phyloP scores from a whole-genome alignment of 345 rosid genomes.

The Rhizophora apiculata region DNA sequence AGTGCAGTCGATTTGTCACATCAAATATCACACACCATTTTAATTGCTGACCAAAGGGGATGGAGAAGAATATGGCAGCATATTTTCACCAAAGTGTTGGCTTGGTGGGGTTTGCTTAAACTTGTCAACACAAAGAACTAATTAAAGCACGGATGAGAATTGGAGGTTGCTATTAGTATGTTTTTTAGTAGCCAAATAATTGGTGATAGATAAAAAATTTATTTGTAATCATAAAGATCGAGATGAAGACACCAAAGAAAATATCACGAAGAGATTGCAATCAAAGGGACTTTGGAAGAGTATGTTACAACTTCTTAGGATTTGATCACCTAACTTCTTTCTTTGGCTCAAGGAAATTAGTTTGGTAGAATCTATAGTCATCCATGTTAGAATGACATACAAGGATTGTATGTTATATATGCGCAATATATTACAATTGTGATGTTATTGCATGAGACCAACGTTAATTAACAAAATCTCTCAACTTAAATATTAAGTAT shows the following conservation, averaged over 20 bases:
- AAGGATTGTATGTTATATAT: neutral
- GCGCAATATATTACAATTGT: neutral
- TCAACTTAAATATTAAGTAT: neutral
- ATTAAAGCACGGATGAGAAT: neutral
- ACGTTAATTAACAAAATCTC: neutral
- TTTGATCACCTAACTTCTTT: neutral
- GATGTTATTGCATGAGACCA: neutral
- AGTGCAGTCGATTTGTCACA: too few relatives aligned
- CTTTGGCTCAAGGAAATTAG: neutral
- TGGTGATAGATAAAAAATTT: too few relatives aligned
- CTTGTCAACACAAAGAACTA: neutral
- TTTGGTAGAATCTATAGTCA: neutral
- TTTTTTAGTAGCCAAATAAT: too few relatives aligned
- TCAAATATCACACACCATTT: too few relatives aligned
- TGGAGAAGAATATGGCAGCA: neutral
- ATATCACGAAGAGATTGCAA: too few relatives aligned
- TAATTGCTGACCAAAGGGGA: neutral
- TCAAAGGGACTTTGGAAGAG: neutral
- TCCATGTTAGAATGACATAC: neutral
- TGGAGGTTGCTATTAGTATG: neutral
- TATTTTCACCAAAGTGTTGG: neutral
- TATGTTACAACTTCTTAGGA: neutral
- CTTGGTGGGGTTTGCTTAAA: constrained; percentile 13
- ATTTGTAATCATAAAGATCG: too few relatives aligned
- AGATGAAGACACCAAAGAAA: too few relatives aligned